Evolutionary conservation across 1,139 yeast species (phyloP), one percentile per base, ranked within the genome.

Genomic region (Magnusiomyces magnusii): DNA sequence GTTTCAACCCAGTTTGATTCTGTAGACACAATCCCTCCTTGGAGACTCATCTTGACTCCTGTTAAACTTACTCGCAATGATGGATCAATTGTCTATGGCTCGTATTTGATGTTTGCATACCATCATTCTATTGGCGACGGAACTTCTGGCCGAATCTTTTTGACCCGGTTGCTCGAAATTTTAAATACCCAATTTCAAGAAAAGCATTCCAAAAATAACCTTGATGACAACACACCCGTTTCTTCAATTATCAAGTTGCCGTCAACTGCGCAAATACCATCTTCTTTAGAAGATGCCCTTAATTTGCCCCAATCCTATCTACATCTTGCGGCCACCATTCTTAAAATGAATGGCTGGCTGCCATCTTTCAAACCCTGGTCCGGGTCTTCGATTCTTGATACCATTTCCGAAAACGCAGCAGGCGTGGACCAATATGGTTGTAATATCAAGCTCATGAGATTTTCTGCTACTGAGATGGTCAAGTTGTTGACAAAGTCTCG

Each of bases 71-170:
- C 55, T 13, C 50, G 24, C 19, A 15, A 47, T 19, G 36, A 24
- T n/a, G 51, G 36, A 3, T 15, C 34, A 9, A 44, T 44, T 21
- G 21, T 23, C 17, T 51, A 51, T 19, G 54, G 47, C 7, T 24
- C 47, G 13, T 34, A 36, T 24, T 13, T 51, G 7, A 21, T 54
- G 7, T 60, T 57, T 49, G 28, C 47, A 7, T 60, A 25, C 39
- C 62, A 60, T 28, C 62, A 60, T 42, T 23, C 62, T 2, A 1
- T 57, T 1, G 57, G 56, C 15, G 62, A 60, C 41, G 62, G 62
- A 2, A 57, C 60, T 9, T 34, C 60, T 15, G 62, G 62, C 15
- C 52, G 51, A 31, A 13, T 53, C 5, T 53, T 60, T 13, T n/a
- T 60, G 23, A 17, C 17, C 10, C 25, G 27, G 17, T 21, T 57